phyloP scores from a whole-genome alignment of 2,329 filamentous ascomycete species.

The Apiospora koreana region DNA sequence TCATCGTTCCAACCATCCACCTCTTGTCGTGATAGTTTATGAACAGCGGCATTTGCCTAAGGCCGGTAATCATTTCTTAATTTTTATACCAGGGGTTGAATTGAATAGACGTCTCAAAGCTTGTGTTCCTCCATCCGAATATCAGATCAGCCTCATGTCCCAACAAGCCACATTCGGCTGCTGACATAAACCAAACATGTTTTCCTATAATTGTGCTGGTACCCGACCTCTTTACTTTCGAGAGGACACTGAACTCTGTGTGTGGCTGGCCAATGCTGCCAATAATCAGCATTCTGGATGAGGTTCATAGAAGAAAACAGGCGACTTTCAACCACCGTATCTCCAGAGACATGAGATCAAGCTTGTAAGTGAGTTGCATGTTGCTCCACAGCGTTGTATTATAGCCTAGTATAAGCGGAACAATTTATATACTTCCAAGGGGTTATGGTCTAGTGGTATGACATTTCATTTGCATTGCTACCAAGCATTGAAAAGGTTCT shows the following conservation, averaged over 20 bases:
- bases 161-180: not conserved
- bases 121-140: not conserved
- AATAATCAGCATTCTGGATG: not conserved
- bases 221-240: not conserved
- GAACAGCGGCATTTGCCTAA: not conserved
- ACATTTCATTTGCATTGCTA: not conserved
- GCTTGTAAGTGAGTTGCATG: not conserved
- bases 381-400: not conserved
- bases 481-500: not conserved
- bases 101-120: not conserved
- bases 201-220: not conserved
- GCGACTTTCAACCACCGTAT: not conserved
- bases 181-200: not conserved
- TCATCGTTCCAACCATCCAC: not conserved
- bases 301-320: not conserved
- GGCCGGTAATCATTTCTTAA: not conserved
- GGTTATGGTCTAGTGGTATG: slow-evolving; percentile 4
- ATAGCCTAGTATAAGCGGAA: not conserved
- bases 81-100: not conserved
- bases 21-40: not conserved
- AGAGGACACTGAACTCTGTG: not conserved
- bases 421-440: not conserved
- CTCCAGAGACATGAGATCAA: not conserved
- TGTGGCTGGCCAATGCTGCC: not conserved
- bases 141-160: not conserved